A percentile compares a stretch with the other conserved stretches of the same genome.
phyloP scores from a whole-genome alignment of 208 protist genomes.

The Wallacemonas sp. region DNA sequence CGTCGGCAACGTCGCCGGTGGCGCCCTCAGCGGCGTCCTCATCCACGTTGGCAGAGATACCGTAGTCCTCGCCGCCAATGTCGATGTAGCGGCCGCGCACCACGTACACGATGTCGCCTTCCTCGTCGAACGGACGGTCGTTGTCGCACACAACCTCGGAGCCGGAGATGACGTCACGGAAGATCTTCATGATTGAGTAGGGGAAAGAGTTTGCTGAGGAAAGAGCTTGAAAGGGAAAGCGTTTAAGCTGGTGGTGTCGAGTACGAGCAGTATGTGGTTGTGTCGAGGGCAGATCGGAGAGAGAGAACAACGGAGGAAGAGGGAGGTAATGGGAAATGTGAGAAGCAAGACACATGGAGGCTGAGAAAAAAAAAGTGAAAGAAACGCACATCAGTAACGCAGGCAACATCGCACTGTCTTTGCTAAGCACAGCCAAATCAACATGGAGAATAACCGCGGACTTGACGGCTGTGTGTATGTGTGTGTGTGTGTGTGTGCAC shows the following conservation, averaged over 20 bases:
- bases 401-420: too few relatives aligned
- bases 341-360: too few relatives aligned
- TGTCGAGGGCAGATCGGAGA: too few relatives aligned
- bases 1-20: constrained; percentile 78
- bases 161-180: constrained; percentile 84
- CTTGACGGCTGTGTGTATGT: too few relatives aligned
- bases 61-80: constrained; percentile 89
- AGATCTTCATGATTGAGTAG: constrained; percentile 81
- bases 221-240: background rate
- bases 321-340: too few relatives aligned
- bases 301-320: too few relatives aligned
- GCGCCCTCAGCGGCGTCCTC: constrained; percentile 87
- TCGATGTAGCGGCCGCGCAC: constrained; percentile 87
- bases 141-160: constrained; percentile 93
- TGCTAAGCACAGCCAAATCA: too few relatives aligned
- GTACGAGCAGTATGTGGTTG: background rate
- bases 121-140: constrained; percentile 74
- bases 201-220: background rate
- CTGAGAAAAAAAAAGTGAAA: too few relatives aligned
- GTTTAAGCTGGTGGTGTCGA: too few relatives aligned
- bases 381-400: too few relatives aligned
- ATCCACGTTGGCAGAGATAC: constrained; percentile 91
- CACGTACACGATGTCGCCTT: constrained; percentile 84
- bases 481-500: too few relatives aligned
- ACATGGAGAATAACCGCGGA: too few relatives aligned